Conservation (phyloP, 176 grass and related monocot species). For the Ensete glaucum region DNA sequence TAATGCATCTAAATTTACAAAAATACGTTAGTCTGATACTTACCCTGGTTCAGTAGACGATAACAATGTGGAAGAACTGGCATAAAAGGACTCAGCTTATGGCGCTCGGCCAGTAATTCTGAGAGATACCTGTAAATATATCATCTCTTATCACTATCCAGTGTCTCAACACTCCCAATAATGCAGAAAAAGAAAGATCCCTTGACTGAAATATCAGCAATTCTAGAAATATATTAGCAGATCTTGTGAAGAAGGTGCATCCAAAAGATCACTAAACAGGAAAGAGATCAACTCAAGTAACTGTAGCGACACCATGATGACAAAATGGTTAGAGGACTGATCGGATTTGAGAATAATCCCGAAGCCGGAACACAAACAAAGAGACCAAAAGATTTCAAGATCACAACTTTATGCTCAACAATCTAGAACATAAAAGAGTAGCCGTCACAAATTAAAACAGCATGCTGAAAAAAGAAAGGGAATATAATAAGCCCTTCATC, state of each 20-base stretch:
- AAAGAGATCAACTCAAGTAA: not conserved
- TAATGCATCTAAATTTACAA: not conserved
- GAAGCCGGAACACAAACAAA: not conserved
- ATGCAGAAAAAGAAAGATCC: no score
- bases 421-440: no score
- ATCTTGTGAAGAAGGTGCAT: slow-evolving; percentile 10
- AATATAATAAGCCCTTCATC: no score
- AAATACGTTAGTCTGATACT: slow-evolving; percentile 11
- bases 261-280: not conserved
- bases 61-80: slow-evolving; percentile 66
- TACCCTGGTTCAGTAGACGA: slow-evolving; percentile 84
- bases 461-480: no score
- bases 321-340: not conserved
- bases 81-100: slow-evolving; percentile 77
- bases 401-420: not conserved
- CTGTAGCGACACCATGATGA: no score
- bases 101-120: slow-evolving; percentile 73
- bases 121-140: slow-evolving; percentile 65
- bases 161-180: no score
- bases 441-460: no score
- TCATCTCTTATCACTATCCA: not conserved
- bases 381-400: not conserved
- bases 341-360: not conserved
- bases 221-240: no score
- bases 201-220: no score